Evolutionary conservation across 805 yeast genomes (phyloP), one percentile per base, ranked within the genome.

Genomic region (Priceomyces haplophilus): DNA sequence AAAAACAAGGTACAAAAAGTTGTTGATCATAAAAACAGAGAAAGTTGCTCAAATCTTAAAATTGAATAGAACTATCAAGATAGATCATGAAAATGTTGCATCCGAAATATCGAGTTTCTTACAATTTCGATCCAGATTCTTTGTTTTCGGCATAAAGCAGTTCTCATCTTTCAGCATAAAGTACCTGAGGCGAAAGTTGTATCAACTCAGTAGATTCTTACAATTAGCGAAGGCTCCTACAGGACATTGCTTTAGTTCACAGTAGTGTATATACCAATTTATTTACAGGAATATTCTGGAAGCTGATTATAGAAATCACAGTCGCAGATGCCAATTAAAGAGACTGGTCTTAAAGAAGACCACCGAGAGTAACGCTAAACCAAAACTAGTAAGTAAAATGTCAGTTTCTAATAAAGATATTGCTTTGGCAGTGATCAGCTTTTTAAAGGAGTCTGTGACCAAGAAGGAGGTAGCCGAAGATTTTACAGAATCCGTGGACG

Each of bases 401-500:
- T 50, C 75, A 25, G 62, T 65, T 29, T 51, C 78, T n/a, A 78
- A 76, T 55, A 74, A 83, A 62, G 85, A 83, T 45, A 69, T 80
- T 38, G 91, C 95, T 2, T 70, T 80, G 38, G 79, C 88, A 40
- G 82, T 91, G 51, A 82, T 88, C 35, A 78, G 80, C 47, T 91
- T 83, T 62, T 74, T 93, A 53, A 75, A 78, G 53, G 55, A 69
- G 13, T 66, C 86, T 8, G 77, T 85, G 15, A 59, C 74, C 36
- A 74, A 76, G 48, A 85, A 86, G 34, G 76, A 77, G 34, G 78
- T 90, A 36, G 66, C 83, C 29, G 85, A 82, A 48, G 98, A 91
- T 50, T 87, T 82, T 59, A 75, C 76, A 43, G 98, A 93, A 53
- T 88, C 97, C 7, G 73, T 91, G 53, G 97, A 89, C 51, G 95